These are phyloP conservation scores for Petunia axillaris DNA, from an alignment of 257 asterid species.

Conservation along the genomic window DNA sequence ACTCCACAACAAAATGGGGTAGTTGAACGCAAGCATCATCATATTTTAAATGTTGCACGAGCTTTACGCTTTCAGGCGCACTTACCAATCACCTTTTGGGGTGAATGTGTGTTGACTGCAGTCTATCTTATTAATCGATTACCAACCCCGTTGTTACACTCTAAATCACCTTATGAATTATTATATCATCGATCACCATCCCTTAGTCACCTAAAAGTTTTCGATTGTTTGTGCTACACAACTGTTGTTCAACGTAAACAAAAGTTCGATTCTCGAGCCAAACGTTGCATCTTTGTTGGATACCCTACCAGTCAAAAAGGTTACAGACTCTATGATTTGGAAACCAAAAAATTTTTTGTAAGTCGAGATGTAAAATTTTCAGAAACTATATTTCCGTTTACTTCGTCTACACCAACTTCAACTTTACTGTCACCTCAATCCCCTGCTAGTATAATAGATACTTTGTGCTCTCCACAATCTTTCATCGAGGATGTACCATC, in stretches of 20 bases:
- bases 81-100: background rate
- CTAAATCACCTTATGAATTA: background rate
- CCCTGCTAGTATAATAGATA: background rate
- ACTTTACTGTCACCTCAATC: background rate
- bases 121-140: background rate
- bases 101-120: background rate
- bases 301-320: background rate
- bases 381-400: background rate
- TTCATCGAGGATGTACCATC: background rate
- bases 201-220: background rate
- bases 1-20: conserved; percentile 2
- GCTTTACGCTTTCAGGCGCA: background rate
- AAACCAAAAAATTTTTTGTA: background rate
- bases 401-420: background rate
- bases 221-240: conserved; percentile 28
- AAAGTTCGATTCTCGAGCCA: conserved; percentile 22
- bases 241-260: conserved; percentile 11
- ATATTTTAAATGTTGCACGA: background rate
- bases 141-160: background rate
- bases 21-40: background rate
- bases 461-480: background rate
- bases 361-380: background rate
- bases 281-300: conserved; percentile 4
- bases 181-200: background rate
- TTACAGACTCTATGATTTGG: background rate